Evolutionary conservation across 1,139 yeast genomes (phyloP), one percentile per base, ranked within the genome.

Genomic region (Protomyces inouyei): DNA sequence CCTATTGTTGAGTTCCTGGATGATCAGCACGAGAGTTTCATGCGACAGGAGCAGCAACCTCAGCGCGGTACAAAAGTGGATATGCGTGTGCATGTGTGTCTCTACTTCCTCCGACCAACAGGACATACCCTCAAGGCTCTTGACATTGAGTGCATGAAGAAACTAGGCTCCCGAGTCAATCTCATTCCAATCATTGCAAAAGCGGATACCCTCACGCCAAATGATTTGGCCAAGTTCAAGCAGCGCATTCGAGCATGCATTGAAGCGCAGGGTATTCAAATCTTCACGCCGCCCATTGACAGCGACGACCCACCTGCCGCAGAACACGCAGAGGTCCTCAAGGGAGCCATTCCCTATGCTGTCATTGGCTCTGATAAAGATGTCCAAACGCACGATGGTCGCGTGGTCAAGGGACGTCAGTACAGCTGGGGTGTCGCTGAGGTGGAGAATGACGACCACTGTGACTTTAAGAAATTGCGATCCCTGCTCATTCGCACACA

Each of bases 351-450:
- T 95, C 98, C 98, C 52, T 93, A 89, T 77, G 91, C 97, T 8
- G 81, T 93, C 35, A 85, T 93, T 76, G 97, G 97, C 1, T 87
- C 96, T 10, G 97, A 90, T 75, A 86, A 86, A 68, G 96, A 88
- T 72, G 86, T 85, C 68, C 92, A 89, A 73, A 81, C 86, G 61
- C 80, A 85, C 28, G 85, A 87, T 55, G 97, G 97, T 48, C 82
- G 83, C 69, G 79, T 83, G 69, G 92, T 90, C 57, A 83, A 88
- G 69, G 98, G 97, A 56, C 86, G 99, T 77, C 89, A 89, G 75
- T 93, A 93, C 74, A 92, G 96, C 68, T 93, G 98, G 98, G 98
- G 98, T 54, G 81, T 89, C 64, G 98, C 93, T 61, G 98, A 93
- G 76, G 97, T 93, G 61, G 98, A 93, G 76, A 93, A 93, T 76